These are phyloP conservation scores for Aspergillus oerlinghausenensis DNA, from an alignment of 2,329 filamentous ascomycete species.

Conservation along the genomic window DNA sequence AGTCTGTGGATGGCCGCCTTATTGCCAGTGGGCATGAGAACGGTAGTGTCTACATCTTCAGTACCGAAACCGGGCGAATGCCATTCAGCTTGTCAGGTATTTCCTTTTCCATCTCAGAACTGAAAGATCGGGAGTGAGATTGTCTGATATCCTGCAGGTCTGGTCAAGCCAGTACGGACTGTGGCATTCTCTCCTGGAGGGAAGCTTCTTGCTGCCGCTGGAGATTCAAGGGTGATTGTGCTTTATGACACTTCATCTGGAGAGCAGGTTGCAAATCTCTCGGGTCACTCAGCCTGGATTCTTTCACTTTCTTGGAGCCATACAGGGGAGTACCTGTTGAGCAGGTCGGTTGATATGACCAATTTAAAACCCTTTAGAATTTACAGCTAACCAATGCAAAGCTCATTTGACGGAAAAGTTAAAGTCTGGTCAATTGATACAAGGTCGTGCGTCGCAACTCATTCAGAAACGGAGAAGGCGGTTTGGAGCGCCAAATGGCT, in stretches of 20 bases:
- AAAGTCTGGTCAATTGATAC: slow-evolving; percentile 94
- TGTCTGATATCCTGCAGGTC: slow-evolving; percentile 50
- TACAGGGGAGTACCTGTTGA: slow-evolving; percentile 86
- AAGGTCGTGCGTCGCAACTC: slow-evolving; percentile 81
- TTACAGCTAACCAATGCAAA: slow-evolving; percentile 24
- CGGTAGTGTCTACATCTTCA: slow-evolving; percentile 89
- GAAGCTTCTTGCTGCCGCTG: slow-evolving; percentile 80
- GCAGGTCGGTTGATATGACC: slow-evolving; percentile 52
- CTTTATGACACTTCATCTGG: slow-evolving; percentile 90
- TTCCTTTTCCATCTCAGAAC: slow-evolving; percentile 16
- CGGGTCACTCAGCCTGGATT: slow-evolving; percentile 80
- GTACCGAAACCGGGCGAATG: slow-evolving; percentile 81
- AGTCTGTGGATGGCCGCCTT: slow-evolving; percentile 71
- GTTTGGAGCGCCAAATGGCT: slow-evolving; percentile 84
- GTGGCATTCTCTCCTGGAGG: slow-evolving; percentile 84
- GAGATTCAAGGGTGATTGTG: slow-evolving; percentile 82
- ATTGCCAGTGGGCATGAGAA: slow-evolving; percentile 92
- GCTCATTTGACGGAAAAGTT: slow-evolving; percentile 83
- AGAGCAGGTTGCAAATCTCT: slow-evolving; percentile 83
- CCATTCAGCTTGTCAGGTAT: slow-evolving; percentile 77
- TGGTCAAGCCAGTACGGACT: slow-evolving; percentile 79
- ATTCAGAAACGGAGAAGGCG: slow-evolving; percentile 81
- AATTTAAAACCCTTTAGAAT: not conserved
- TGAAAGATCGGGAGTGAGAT: not conserved
- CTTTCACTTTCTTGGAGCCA: slow-evolving; percentile 89